Base-by-base conservation (phyloP, 176 grass and related monocot species). In the Pharus latifolius region DNA sequence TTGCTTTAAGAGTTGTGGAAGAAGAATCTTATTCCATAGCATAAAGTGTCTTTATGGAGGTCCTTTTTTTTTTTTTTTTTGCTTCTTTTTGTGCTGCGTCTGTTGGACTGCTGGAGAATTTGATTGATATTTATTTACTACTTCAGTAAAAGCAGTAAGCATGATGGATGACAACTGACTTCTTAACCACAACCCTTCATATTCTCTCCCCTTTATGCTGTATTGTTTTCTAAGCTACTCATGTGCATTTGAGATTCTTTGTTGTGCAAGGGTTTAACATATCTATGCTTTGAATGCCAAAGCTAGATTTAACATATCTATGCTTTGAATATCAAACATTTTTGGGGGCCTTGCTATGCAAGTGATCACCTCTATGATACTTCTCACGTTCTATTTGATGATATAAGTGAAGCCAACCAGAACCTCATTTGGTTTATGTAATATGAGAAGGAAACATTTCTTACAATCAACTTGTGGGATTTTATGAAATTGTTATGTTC, bases 1-100 rank as follows among this genome's bases (percentile, higher is more conserved):
- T 35, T 70, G 56, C 69, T 54, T 6, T 66, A 64, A 37, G 74
- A 52, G 38, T 46, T 32, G 19, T 79, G 72, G 38, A 68, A 83
- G 44, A 60, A 68, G 88, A 92, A 92, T 84, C 77, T 70, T 80
- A 85, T 92, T 75, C 85, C 79, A 16, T 67, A 68, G 34, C 51
- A 57, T 73, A 84, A 88, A 88, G 73, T 11, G 44, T 51, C 49
- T 81, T 86, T 81, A 7, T 40, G 67, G 38, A 64, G 49, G 46
- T 48, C 67, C 42, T 76, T 48, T 64, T 80, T 26, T 43, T 80
- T 75, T 48, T 56, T 38, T 54, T 76, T 75, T 48, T 74, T 5
- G n/a, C n/a, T n/a, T n/a, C n/a, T n/a, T n/a, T n/a, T n/a, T n/a
- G n/a, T n/a, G n/a, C n/a, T n/a, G n/a, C n/a, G n/a, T n/a, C n/a